Base-by-base conservation (phyloP, 2,329 filamentous ascomycete genomes). In the Leptodontidium sp. region DNA sequence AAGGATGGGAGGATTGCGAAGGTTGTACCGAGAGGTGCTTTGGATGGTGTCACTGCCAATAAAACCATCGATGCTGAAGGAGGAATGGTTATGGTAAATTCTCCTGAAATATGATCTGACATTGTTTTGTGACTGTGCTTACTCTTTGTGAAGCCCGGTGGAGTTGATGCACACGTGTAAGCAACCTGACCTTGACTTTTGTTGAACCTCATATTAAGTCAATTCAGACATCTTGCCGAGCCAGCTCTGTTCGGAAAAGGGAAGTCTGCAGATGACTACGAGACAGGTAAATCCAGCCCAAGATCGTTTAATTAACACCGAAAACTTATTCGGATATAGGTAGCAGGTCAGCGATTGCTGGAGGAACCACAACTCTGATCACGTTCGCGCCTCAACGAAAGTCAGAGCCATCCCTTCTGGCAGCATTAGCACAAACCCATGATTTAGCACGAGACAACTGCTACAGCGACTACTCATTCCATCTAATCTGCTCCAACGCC, bases 391-490 rank as follows among this genome's bases (percentile, higher is more conserved):
- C 82, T 5, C 84, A 85, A 69, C 77, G 78, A 64, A 80, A 84
- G 74, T 76, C 76, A 5, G 80, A 84, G 66, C 79, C 81, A 9
- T 83, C 81, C 4, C 77, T 85, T 2, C 78, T 85, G 0, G 75
- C 80, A 38, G 81, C 80, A 1, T 76, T 85, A 2, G 74, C 78
- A n/a, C 79, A 78, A 14, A 83, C 82, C 0, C 82, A 84, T 49
- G 77, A 75, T 29, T 79, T 79, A 66, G 83, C 84, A 32, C 75
- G 76, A 21, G 78, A 79, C 38, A 82, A 81, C 21, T 84, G 82
- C 74, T 85, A 85, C 70, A 80, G 78, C 24, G 84, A 85, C 74
- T 86, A 85, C 74, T 82, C 80, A 2, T 84, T 84, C 71, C 83
- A 85, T 70, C 77, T 83, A 52, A 82, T 84, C 61, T 78, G 83